These are phyloP conservation scores for Elaphomyces granulatus DNA, from an alignment of 495 filamentous ascomycete genomes.

Conservation along the genomic window DNA sequence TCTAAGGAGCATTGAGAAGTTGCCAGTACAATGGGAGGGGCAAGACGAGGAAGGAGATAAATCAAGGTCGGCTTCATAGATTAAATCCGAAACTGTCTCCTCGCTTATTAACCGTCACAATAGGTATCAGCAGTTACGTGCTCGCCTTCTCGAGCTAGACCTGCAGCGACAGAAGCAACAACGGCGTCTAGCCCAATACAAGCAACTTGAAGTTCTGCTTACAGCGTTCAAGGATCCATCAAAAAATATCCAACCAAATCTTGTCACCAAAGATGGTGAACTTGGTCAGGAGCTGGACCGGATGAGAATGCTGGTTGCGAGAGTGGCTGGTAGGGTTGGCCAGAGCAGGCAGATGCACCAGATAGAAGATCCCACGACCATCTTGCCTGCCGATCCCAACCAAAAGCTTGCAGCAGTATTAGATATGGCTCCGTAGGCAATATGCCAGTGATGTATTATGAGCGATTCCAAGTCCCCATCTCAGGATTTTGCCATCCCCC, in stretches of 20 bases:
- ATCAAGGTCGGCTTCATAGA: constrained; percentile 18
- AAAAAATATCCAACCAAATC: constrained; percentile 56
- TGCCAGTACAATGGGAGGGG: constrained; percentile 21
- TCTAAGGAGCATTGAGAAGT: constrained; percentile 28
- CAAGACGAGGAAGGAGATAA: constrained; percentile 17
- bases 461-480: no score
- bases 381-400: constrained; percentile 19
- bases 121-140: constrained; percentile 42
- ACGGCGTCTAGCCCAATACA: constrained; percentile 41
- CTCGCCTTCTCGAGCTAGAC: constrained; percentile 36
- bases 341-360: constrained; percentile 17
- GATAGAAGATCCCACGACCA: constrained; percentile 7
- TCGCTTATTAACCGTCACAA: constrained; percentile 9
- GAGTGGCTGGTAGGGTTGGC: constrained; percentile 48
- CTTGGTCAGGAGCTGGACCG: constrained; percentile 57
- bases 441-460: no score
- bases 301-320: constrained; percentile 60
- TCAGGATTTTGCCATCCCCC: no score
- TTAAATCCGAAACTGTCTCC: no score
- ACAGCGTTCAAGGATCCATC: constrained; percentile 42
- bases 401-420: constrained; percentile 25
- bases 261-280: constrained; percentile 60
- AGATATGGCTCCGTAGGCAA: no score
- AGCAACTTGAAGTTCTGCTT: constrained; percentile 41
- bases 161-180: constrained; percentile 36